These are phyloP conservation scores for Venturiaceae sp. DNA, from an alignment of 2,329 filamentous ascomycete species.

Conservation along the genomic window DNA sequence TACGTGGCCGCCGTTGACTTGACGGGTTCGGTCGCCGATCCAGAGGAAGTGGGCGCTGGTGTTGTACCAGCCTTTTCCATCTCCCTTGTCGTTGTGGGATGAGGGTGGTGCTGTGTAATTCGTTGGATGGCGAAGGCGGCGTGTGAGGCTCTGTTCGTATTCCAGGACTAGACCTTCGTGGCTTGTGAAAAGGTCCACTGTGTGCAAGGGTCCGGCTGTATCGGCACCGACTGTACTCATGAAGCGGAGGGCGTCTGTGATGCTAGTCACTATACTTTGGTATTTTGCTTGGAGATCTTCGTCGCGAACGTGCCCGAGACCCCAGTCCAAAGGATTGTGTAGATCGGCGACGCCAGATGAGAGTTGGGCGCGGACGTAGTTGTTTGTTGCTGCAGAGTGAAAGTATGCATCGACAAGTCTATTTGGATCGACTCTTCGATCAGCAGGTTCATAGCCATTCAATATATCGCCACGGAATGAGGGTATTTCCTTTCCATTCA, in stretches of 20 bases:
- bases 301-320: constrained; percentile 81
- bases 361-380: constrained; percentile 79
- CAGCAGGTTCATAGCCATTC: constrained; percentile 73
- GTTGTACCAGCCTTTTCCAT: constrained; percentile 68
- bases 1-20: constrained; percentile 86
- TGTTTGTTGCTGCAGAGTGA: constrained; percentile 87
- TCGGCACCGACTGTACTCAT: constrained; percentile 90
- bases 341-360: constrained; percentile 87
- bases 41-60: constrained; percentile 96
- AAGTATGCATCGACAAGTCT: constrained; percentile 89
- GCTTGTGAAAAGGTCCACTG: constrained; percentile 89
- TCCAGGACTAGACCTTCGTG: constrained; percentile 91
- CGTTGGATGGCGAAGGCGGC: constrained; percentile 58
- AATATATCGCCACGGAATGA: constrained; percentile 94
- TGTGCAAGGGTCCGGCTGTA: constrained; percentile 70
- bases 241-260: constrained; percentile 87
- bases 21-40: constrained; percentile 94
- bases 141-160: constrained; percentile 83
- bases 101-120: too few relatives aligned
- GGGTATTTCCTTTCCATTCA: constrained; percentile 66
- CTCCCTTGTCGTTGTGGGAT: constrained; percentile 14
- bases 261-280: constrained; percentile 69
- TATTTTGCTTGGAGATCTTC: constrained; percentile 79
- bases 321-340: constrained; percentile 90
- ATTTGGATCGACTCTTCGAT: constrained; percentile 70